Evolutionary conservation across 148 eudicot species (phyloP).

Genomic region (Rhododendron vialii): DNA sequence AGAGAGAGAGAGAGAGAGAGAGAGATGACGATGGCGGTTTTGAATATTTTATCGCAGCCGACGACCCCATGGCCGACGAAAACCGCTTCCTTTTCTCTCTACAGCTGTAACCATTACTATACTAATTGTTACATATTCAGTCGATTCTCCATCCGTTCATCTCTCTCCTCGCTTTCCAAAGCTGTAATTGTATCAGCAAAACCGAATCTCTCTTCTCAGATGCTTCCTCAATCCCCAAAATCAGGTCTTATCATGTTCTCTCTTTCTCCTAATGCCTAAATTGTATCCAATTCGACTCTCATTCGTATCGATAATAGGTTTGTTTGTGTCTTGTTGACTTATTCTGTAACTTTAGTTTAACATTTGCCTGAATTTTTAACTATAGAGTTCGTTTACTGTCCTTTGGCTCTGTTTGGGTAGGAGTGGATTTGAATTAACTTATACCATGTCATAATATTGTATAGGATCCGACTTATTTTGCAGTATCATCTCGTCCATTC

Average conservation of each 20-base stretch:
- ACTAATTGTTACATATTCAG: neutral
- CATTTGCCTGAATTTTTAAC: neutral
- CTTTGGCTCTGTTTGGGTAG: neutral
- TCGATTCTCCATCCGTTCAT: neutral
- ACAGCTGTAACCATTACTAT: neutral
- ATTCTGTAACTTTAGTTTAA: neutral
- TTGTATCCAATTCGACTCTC: neutral
- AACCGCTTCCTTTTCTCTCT: neutral
- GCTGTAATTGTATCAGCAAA: neutral
- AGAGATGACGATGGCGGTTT: constrained; percentile 30
- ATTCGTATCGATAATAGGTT: neutral
- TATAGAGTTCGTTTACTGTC: neutral
- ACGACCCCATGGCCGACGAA: constrained; percentile 8
- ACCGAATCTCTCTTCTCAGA: constrained; percentile 3
- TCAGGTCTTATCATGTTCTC: constrained; percentile 15
- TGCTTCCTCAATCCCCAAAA: constrained; percentile 11
- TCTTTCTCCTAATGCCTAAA: neutral
- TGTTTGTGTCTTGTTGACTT: neutral
- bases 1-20: constrained; percentile 1
- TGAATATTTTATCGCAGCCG: constrained; percentile 26
- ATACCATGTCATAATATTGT: neutral
- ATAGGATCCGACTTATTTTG: neutral
- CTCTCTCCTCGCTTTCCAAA: constrained; percentile 14
- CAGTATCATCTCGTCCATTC: neutral
- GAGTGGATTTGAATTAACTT: neutral